Conservation (phyloP, 768 basidiomycete species). For the Agrocybe praecox region DNA sequence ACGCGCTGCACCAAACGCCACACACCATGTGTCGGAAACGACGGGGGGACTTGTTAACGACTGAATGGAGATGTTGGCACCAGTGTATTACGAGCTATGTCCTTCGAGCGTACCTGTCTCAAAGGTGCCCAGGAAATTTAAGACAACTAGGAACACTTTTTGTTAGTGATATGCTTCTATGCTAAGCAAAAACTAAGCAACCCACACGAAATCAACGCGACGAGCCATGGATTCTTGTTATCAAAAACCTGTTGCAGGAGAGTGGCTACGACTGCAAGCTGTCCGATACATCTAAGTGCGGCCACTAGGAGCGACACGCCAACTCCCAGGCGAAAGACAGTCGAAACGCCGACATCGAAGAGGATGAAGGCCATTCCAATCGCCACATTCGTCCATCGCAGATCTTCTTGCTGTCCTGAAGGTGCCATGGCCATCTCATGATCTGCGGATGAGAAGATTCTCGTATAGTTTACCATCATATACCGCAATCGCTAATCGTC, state of each 20-base stretch:
- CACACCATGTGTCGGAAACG: conserved; percentile 75
- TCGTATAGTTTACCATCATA: neutral
- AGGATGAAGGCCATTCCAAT: conserved; percentile 77
- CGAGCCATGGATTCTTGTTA: conserved; percentile 72
- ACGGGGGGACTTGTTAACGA: conserved; percentile 77
- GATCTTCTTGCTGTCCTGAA: conserved; percentile 11
- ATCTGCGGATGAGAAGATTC: neutral
- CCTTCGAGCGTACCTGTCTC: conserved; percentile 68
- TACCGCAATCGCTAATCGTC: too few species aligned
- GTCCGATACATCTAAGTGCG: conserved; percentile 73
- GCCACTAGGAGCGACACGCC: conserved; percentile 69
- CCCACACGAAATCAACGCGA: conserved; percentile 74
- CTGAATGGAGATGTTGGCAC: conserved; percentile 32
- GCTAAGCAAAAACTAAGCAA: conserved; percentile 12
- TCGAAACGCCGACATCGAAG: conserved; percentile 70
- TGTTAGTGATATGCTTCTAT: neutral
- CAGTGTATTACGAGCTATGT: too few species aligned
- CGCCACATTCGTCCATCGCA: conserved; percentile 76
- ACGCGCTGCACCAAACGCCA: neutral
- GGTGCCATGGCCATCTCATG: conserved; percentile 3
- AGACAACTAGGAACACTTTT: conserved; percentile 43
- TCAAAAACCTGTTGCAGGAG: conserved; percentile 76
- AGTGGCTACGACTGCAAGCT: conserved; percentile 74
- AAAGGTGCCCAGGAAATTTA: conserved; percentile 77
- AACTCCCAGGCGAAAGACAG: conserved; percentile 65